Evolutionary conservation across 2,329 filamentous ascomycete genomes (phyloP).

Genomic region (Colletotrichum gloeosporioides): DNA sequence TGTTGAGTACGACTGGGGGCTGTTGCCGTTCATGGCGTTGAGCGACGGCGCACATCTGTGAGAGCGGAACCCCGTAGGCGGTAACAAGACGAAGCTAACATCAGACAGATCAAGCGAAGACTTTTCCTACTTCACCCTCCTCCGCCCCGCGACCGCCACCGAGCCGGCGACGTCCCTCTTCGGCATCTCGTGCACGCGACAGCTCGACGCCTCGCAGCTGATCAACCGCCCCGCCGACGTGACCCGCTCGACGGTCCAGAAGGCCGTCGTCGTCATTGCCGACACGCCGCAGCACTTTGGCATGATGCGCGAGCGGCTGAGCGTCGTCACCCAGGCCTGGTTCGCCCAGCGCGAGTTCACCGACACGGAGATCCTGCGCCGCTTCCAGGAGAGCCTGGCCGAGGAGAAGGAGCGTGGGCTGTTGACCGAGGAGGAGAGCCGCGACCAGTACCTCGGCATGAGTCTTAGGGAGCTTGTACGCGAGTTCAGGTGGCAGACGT

Average conservation of each 20-base stretch:
- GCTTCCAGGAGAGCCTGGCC: conserved; percentile 88
- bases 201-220: conserved; percentile 81
- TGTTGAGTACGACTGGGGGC: conserved; percentile 83
- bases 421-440: conserved; percentile 71
- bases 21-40: conserved; percentile 95
- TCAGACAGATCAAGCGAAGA: conserved; percentile 79
- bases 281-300: conserved; percentile 91
- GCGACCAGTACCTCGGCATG: conserved; percentile 87
- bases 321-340: conserved; percentile 93
- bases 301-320: conserved; percentile 86
- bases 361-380: conserved; percentile 86
- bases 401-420: conserved; percentile 65
- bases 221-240: conserved; percentile 84
- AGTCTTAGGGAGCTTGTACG: conserved; percentile 90
- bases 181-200: conserved; percentile 92
- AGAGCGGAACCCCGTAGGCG: conserved; percentile 37
- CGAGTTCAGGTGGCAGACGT: conserved; percentile 92
- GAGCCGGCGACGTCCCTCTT: conserved; percentile 82
- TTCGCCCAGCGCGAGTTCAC: conserved; percentile 94
- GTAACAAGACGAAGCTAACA: not conserved
- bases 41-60: conserved; percentile 95
- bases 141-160: conserved; percentile 62
- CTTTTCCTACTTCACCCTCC: conserved; percentile 97
- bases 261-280: conserved; percentile 94
- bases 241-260: conserved; percentile 96